Evolutionary conservation across 495 filamentous ascomycete species (phyloP), one percentile per base, ranked within the genome.

Genomic region (Lophium mytilinum): DNA sequence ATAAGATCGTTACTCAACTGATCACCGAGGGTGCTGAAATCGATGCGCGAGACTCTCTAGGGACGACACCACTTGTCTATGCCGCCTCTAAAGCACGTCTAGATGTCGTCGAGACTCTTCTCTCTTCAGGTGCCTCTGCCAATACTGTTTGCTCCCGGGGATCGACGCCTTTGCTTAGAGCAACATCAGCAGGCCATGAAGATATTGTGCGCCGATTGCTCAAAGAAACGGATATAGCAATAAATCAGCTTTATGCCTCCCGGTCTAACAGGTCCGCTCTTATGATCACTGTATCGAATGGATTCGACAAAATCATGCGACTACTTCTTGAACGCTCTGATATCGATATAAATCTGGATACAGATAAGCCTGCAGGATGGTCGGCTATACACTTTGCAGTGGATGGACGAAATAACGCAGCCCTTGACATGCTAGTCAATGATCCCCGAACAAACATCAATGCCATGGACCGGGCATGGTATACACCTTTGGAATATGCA

Each of bases 391-490:
- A 40, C 12, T 37, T 60, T 21, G 57, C 52, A 7, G 57, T 41
- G 14, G 42, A 50, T 5, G 36, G 19, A 11, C 36, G 50, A 30
- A n/a, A 33, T 41, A 51, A 54, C n/a, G 60, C 63, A n/a, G 51
- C 61, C 34, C 57, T 71, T 14, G 43, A 67, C 46, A 24, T 62
- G 6, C 65, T 69, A 41, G 15, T 56, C 19, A 58, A 69, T 3
- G 50, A 60, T 36, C 57, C 57, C 12, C n/a, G 41, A 10, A 47
- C 50, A 11, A 36, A 55, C 11, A 49, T 39, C 19, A 50, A 60
- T 19, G 18, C 40, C 14, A 41, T 49, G 10, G 51, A 55, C 40
- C n/a, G 17, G 14, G 50, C 36, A 15, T 50, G 57, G 5, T 55
- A 60, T 35, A 60, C 57, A 8, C 21, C 57, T 30, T 10, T 60